Conservation (phyloP, 192 early-diverging fungal species). For the Backusella sp. region DNA sequence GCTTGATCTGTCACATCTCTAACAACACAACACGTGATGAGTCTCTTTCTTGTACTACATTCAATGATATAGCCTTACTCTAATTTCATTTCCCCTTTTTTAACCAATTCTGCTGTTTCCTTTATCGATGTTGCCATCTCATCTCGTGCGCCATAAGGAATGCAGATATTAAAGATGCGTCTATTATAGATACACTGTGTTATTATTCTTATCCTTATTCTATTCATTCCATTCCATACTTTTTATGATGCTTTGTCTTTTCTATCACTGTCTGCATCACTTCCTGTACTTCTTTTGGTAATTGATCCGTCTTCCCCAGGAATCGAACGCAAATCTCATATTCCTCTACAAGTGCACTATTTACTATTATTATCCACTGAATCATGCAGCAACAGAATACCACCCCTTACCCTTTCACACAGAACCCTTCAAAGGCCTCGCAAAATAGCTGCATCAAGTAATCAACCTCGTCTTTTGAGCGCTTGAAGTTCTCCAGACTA, state of each 20-base stretch:
- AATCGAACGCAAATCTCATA: conserved; percentile 79
- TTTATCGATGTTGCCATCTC: conserved; percentile 81
- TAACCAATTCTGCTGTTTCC: conserved; percentile 53
- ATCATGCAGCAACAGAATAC: not conserved
- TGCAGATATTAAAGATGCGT: conserved; percentile 87
- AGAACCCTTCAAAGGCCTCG: conserved; percentile 76
- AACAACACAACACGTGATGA: not conserved
- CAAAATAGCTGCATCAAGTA: conserved; percentile 80
- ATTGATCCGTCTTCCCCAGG: conserved; percentile 68
- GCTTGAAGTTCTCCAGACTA: conserved; percentile 97
- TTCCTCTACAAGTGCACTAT: conserved; percentile 70
- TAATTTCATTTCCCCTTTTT: conserved; percentile 46
- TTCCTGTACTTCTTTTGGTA: conserved; percentile 63
- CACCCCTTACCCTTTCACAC: conserved; percentile 57
- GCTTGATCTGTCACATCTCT: conserved; percentile 66
- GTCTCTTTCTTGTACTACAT: not conserved
- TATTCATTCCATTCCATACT: conserved; percentile 25
- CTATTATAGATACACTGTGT: conserved; percentile 27
- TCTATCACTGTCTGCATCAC: conserved; percentile 63
- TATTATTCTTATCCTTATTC: not conserved
- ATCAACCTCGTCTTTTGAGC: conserved; percentile 81
- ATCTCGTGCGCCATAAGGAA: conserved; percentile 88
- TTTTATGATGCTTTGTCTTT: conserved; percentile 62
- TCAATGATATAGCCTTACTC: conserved; percentile 21
- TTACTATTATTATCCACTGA: not conserved